These are phyloP conservation scores for Benincasa hispida DNA, from an alignment of 306 rosid species.

Conservation along the genomic window DNA sequence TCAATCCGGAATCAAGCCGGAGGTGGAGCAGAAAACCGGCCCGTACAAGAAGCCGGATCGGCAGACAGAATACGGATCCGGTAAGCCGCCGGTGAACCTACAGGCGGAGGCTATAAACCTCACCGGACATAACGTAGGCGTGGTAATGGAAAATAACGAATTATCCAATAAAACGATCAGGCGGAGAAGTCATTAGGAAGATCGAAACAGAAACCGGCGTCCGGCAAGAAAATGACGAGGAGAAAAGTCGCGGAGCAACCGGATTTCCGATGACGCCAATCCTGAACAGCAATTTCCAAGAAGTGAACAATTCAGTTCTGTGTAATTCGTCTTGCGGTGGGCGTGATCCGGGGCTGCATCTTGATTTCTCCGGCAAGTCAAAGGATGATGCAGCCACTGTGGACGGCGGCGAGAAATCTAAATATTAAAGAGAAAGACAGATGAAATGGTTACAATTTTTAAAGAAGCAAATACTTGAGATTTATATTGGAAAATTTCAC, in stretches of 20 bases:
- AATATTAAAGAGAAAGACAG: not conserved
- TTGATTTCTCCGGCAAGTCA: conserved; percentile 36
- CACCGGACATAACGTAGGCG: not conserved
- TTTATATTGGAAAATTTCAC: too few relatives aligned
- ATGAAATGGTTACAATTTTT: not conserved
- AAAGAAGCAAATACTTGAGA: not conserved
- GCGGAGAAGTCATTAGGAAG: not conserved
- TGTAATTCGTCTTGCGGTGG: conserved; percentile 24
- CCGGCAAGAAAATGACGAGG: not conserved
- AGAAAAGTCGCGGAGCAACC: not conserved
- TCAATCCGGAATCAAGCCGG: conserved; percentile 23
- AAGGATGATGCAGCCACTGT: conserved; percentile 16
- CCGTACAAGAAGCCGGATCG: not conserved
- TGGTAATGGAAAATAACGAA: not conserved
- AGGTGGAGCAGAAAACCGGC: not conserved
- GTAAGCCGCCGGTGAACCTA: not conserved
- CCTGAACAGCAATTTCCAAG: conserved; percentile 59
- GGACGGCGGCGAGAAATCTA: conserved; percentile 13
- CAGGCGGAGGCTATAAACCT: not conserved
- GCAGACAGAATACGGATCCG: not conserved
- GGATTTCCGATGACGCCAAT: conserved; percentile 29
- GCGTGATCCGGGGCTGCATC: conserved; percentile 56
- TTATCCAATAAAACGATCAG: conserved; percentile 13
- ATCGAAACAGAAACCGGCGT: not conserved
- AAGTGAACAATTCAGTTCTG: conserved; percentile 51